Evolutionary conservation across 352 stramenopile genomes (phyloP), one percentile per base, ranked within the genome.

Genomic region (Blastocystis sp.): DNA sequence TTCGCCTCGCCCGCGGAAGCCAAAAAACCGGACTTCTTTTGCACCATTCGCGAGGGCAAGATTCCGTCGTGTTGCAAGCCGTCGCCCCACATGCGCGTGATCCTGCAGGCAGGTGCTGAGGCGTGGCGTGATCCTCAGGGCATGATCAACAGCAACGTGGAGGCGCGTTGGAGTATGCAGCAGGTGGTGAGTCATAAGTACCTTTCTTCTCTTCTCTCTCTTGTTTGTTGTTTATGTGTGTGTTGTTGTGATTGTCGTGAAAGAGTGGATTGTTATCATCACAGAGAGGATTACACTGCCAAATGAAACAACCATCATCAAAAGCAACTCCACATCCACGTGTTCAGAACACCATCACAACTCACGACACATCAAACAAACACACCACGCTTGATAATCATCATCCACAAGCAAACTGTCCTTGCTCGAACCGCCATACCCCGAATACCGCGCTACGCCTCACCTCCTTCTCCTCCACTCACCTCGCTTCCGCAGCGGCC

Each of bases 31-130:
- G 53, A 67, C 10, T 84, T 84, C 48, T 84, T 70, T 40, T 53
- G 34, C 2, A 69, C n/a, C 23, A 62, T 84, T 52, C 74, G 74
- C 48, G 65, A 53, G 40, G 74, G 74, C 2, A 66, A 67, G 53
- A 84, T 84, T 84, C 74, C 74, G 40, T 28, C 56, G 9, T 53
- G 66, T 0, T 84, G 74, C 60, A 84, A 17, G 21, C 19, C 69
- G 19, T 84, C 74, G n/a, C 74, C 74, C 11, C 74, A 84, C 56
- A 52, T 84, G 41, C 74, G 74, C 9, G 52, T 84, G 53, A 53
- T 84, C 9, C 23, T 84, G 59, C 52, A 43, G 9, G 74, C 69
- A n/a, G 17, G 69, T 38, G 34, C 21, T 23, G 28, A 38, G 14
- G 2, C 2, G 2, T 9, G 59, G 10, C 11, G 56, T 69, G n/a